Percentiles rank a stretch among this genome's conserved stretches.
These are phyloP conservation scores for Exserohilum rostratum DNA, from an alignment of 2,329 filamentous ascomycete species.

Conservation along the genomic window DNA sequence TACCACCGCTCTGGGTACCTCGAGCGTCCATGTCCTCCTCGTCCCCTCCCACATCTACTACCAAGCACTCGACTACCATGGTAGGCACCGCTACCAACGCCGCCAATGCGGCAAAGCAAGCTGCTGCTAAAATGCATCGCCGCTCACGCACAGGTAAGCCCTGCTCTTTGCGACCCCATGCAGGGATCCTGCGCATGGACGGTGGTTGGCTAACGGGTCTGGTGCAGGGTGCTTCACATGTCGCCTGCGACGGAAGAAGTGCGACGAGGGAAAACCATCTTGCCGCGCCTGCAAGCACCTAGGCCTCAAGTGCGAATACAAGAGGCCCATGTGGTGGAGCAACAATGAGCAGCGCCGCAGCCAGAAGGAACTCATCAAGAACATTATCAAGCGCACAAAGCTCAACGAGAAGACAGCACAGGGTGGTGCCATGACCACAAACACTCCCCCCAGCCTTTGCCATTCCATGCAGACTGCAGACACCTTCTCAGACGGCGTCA, in stretches of 20 bases:
- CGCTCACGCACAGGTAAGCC: slow-evolving; percentile 90
- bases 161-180: slow-evolving; percentile 36
- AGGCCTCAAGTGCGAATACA: slow-evolving; percentile 91
- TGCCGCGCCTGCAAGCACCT: slow-evolving; percentile 73
- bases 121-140: slow-evolving; percentile 86
- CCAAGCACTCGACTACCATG: slow-evolving; percentile 56
- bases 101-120: slow-evolving; percentile 58
- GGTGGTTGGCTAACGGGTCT: slow-evolving; percentile 44
- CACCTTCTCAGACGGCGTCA: slow-evolving; percentile 75
- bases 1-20: slow-evolving; percentile 50
- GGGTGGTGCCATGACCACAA: slow-evolving; percentile 54
- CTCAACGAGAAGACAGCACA: slow-evolving; percentile 80
- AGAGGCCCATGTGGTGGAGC: slow-evolving; percentile 95
- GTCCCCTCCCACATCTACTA: slow-evolving; percentile 48
- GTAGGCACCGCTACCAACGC: slow-evolving; percentile 55
- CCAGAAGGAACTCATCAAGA: slow-evolving; percentile 96
- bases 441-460: slow-evolving; percentile 78
- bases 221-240: slow-evolving; percentile 69
- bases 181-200: slow-evolving; percentile 47
- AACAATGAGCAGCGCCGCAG: slow-evolving; percentile 83
- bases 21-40: slow-evolving; percentile 58
- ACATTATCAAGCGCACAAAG: slow-evolving; percentile 97
- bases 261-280: slow-evolving; percentile 68
- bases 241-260: slow-evolving; percentile 71
- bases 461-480: slow-evolving; percentile 83